Evolutionary conservation across 2,329 filamentous ascomycete species (phyloP).

Genomic region (Xylaria sp.): DNA sequence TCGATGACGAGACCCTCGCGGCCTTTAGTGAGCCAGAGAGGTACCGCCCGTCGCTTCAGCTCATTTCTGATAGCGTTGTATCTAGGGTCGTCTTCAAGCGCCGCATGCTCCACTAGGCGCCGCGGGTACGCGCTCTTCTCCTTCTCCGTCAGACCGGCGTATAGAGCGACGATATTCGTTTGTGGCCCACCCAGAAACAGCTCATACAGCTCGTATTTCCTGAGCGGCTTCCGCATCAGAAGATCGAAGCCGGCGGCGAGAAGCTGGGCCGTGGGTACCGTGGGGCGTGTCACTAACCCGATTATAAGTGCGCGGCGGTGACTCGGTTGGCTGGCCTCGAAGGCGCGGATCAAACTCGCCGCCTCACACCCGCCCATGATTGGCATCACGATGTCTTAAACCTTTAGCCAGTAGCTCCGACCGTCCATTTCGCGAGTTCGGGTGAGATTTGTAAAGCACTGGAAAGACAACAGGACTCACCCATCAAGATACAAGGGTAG

Average conservation of each 20-base stretch:
- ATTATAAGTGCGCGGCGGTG: slow-evolving; percentile 11
- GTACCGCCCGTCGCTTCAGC: not conserved
- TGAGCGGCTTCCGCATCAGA: not conserved
- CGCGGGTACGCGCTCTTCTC: slow-evolving; percentile 20
- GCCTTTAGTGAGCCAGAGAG: no score
- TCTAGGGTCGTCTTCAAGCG: not conserved
- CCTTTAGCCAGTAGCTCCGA: not conserved
- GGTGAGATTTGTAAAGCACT: not conserved
- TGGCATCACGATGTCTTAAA: slow-evolving; percentile 13
- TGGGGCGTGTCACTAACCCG: not conserved
- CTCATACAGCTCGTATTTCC: not conserved
- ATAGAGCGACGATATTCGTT: slow-evolving; percentile 8
- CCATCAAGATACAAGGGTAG: slow-evolving; percentile 10
- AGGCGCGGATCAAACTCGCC: not conserved
- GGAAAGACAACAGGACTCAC: not conserved
- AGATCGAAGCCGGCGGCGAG: not conserved
- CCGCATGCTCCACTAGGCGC: not conserved
- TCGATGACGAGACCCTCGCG: no score
- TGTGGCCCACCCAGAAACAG: slow-evolving; percentile 5
- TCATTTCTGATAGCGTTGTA: slow-evolving; percentile 12
- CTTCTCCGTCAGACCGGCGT: slow-evolving; percentile 1
- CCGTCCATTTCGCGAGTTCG: not conserved
- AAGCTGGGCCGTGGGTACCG: not conserved
- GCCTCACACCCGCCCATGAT: not conserved
- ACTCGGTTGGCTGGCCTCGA: not conserved